A percentile compares a stretch with the other conserved stretches of the same genome.
These are phyloP conservation scores for Penicillium soppii DNA, from an alignment of 495 filamentous ascomycete genomes.

Conservation along the genomic window DNA sequence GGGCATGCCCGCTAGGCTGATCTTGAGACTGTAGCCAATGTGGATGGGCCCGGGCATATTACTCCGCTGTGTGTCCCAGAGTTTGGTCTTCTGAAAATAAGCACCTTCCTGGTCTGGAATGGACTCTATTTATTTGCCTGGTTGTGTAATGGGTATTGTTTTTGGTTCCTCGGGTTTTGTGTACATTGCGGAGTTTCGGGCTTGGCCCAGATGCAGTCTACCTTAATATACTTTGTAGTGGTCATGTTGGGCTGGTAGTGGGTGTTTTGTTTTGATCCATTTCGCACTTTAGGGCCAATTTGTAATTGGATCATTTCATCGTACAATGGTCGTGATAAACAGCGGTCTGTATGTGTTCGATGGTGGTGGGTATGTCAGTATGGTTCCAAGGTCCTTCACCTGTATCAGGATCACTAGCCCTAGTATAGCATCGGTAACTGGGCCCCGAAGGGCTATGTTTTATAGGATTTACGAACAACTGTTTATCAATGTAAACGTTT, in stretches of 20 bases:
- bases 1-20: slow-evolving; percentile 32
- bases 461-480: too few relatives aligned
- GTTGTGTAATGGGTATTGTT: slow-evolving; percentile 3
- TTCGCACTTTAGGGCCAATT: too few relatives aligned
- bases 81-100: not conserved
- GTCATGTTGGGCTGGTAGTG: not conserved
- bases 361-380: not conserved
- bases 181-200: not conserved
- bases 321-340: too few relatives aligned
- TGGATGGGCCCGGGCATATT: slow-evolving; percentile 3
- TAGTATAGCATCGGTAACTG: not conserved
- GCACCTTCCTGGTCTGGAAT: slow-evolving; percentile 29
- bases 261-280: too few relatives aligned
- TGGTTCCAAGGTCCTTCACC: not conserved
- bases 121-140: slow-evolving; percentile 10
- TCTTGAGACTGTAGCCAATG: slow-evolving; percentile 21
- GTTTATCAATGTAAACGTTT: too few relatives aligned
- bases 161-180: not conserved
- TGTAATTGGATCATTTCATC: too few relatives aligned
- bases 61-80: slow-evolving; percentile 19
- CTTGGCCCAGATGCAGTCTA: not conserved
- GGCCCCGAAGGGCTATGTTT: not conserved
- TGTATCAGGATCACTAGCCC: not conserved
- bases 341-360: not conserved
- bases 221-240: too few relatives aligned